Evolutionary conservation across 2,329 filamentous ascomycete genomes (phyloP).

Genomic region (Domatiomyces catenatus): DNA sequence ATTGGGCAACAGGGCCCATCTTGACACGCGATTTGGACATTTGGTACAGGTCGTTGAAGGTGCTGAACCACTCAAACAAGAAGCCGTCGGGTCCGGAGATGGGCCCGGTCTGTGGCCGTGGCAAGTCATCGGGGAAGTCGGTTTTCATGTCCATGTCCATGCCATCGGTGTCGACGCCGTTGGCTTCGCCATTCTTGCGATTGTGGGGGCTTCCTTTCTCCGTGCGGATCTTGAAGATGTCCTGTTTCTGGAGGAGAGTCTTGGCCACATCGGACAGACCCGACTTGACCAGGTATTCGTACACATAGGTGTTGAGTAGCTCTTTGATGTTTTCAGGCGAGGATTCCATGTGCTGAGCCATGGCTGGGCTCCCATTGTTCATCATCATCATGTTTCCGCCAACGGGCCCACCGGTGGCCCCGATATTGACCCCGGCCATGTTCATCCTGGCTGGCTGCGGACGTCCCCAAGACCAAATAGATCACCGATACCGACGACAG

Average conservation of each 20-base stretch:
- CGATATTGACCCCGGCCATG: constrained; percentile 42
- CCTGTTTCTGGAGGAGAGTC: constrained; percentile 50
- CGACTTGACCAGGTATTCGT: constrained; percentile 67
- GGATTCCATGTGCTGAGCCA: constrained; percentile 26
- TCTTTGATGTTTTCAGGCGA: constrained; percentile 21
- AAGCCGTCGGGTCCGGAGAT: constrained; percentile 53
- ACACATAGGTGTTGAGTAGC: constrained; percentile 50
- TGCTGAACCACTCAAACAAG: constrained; percentile 90
- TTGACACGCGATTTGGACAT: constrained; percentile 59
- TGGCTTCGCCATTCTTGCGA: constrained; percentile 54
- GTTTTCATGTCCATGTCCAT: constrained; percentile 79
- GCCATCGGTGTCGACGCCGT: constrained; percentile 55
- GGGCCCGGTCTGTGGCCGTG: constrained; percentile 44
- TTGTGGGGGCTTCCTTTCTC: constrained; percentile 53
- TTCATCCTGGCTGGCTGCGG: constrained; percentile 28
- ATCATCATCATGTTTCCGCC: constrained; percentile 39
- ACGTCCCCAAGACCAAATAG: not conserved
- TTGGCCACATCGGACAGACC: constrained; percentile 73
- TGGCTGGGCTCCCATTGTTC: constrained; percentile 32
- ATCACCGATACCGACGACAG: not conserved
- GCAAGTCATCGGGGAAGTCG: constrained; percentile 64
- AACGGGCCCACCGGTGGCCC: constrained; percentile 36
- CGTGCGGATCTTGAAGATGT: constrained; percentile 43
- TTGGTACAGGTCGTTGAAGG: constrained; percentile 93
- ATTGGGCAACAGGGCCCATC: constrained; percentile 43